Base-by-base conservation (phyloP, 768 basidiomycete genomes). In the Xerocomellus chrysenteron region DNA sequence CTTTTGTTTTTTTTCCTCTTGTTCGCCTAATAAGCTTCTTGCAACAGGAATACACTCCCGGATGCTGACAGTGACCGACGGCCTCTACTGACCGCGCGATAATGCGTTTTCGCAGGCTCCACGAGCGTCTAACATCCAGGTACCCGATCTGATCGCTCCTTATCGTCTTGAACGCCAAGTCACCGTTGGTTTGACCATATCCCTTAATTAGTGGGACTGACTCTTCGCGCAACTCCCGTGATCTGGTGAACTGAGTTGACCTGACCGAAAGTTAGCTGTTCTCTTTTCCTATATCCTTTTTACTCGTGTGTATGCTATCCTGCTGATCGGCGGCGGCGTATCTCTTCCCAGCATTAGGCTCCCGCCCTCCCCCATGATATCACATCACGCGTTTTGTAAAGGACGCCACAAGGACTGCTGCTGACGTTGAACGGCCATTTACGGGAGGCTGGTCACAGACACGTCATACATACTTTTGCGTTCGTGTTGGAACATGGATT, bases 331-430 rank as follows among this genome's bases (percentile, higher is more conserved):
- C 26, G 47, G 52, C 53, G 44, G 32, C 36, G 24, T 30, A 21
- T 55, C 21, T 51, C 44, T 65, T 69, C 52, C 54, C 62, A 58
- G 48, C 41, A 46, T 47, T 55, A 45, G 45, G 48, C 11, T 53
- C 55, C 44, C 1, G 17, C n/a, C 16, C 26, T n/a, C n/a, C 16
- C 10, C 16, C 21, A 26, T 35, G 44, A 26, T n/a, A 47, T 56
- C 51, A 49, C 40, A 50, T 45, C 41, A 43, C 37, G 35, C 32
- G 21, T 39, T 45, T 16, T 30, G 36, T 49, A 21, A 54, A 19
- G 49, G 28, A 19, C 50, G 65, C 67, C 65, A 66, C 65, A 14
- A 65, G 32, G 66, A 41, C 19, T 36, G 30, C 19, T 36, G 30
- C 17, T 46, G 46, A 55, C 36, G 57, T 45, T 47, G 26, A 52